Evolutionary conservation across 1,284 basidiomycete genomes (phyloP), one percentile per base, ranked within the genome.

Genomic region (Rhodotorula sp.): DNA sequence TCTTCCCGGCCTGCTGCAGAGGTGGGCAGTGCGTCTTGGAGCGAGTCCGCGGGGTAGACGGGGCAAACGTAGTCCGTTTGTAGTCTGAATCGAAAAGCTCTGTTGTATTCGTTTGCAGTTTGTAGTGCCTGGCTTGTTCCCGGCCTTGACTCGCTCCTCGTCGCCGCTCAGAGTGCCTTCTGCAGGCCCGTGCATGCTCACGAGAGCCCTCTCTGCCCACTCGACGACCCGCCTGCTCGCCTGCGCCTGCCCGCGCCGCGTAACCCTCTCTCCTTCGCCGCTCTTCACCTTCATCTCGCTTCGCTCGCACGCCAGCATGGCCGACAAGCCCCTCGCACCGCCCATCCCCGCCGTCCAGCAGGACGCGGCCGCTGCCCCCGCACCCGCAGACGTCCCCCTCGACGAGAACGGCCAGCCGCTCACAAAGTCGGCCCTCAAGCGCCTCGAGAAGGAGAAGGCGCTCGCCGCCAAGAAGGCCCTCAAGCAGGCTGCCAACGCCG

Each of bases 401-500:
- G 66, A 61, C 27, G 64, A 64, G 16, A 57, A 54, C 60, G 66
- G 64, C 27, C 61, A 70, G 41, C 73, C 70, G 4, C 62, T 72
- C 16, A 69, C 75, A 53, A 77, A 77, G 61, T 74, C 73, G 25
- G 71, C 75, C 25, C 63, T 77, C 50, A 74, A 75, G 67, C 67
- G 67, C 42, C 48, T 73, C 50, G 69, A 77, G 53, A 77, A 77
- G 69, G 75, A 77, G 52, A 72, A 68, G 45, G 67, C 61, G n/a
- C 64, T 75, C 55, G 75, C 75, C 3, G 75, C 75, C 16, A 75
- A 73, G 45, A 77, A 77, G 71, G 75, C 73, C 9, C 69, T 77
- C 67, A 77, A 77, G 68, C 66, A 68, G 56, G 70, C 63, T 2
- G 62, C 27, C 19, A 56, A 54, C 25, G 25, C 60, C 8, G 60